Percentiles rank a stretch among this genome's conserved stretches.
Conservation (phyloP, 305 asterid genomes). For the Solanum hybrid region DNA sequence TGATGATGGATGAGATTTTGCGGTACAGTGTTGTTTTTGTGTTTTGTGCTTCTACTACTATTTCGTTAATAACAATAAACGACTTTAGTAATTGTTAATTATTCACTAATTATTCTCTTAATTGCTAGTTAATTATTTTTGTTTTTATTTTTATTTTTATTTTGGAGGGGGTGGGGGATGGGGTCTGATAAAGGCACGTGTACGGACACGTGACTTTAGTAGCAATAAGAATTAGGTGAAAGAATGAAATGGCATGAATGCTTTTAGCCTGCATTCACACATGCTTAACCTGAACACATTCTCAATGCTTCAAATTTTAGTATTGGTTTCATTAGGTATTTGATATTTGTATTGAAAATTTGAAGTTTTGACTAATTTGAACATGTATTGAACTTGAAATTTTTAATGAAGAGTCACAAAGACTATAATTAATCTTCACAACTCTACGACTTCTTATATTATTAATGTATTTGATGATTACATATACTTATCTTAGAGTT, state of each 20-base stretch:
- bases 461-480: background rate
- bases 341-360: background rate
- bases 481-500: background rate
- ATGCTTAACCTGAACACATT: background rate
- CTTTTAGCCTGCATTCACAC: background rate
- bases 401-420: no score
- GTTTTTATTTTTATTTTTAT: no score
- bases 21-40: slow-evolving; percentile 17
- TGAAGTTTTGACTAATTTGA: background rate
- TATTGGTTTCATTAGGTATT: background rate
- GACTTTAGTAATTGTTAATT: background rate
- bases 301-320: background rate
- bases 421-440: background rate
- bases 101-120: background rate
- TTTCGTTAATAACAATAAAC: background rate
- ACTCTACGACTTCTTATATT: no score
- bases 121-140: background rate
- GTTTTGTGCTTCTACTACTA: background rate
- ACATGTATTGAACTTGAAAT: no score
- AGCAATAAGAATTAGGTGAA: slow-evolving; percentile 44
- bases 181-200: slow-evolving; percentile 31
- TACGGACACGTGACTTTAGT: slow-evolving; percentile 39
- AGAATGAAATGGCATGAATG: slow-evolving; percentile 51
- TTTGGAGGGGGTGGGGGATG: background rate
- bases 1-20: slow-evolving; percentile 22